Conservation (phyloP, 306 rosid species). For the Acacia acuminata region DNA sequence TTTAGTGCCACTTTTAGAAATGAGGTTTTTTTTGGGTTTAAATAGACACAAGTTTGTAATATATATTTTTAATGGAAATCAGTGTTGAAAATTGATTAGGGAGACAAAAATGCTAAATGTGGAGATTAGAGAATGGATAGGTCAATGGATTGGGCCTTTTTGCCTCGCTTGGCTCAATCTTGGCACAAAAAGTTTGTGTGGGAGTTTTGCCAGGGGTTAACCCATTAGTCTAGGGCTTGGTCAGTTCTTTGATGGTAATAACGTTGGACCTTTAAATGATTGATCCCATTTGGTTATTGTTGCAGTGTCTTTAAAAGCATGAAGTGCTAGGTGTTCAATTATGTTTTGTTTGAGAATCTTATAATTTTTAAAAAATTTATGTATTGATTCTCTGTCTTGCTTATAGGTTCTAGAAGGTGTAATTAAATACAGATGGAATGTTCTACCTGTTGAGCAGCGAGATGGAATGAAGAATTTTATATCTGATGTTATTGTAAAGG, state of each 20-base stretch:
- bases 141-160: neutral
- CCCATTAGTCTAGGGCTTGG: neutral
- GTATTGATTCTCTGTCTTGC: neutral
- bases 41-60: neutral
- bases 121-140: neutral
- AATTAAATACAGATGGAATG: conserved; percentile 98
- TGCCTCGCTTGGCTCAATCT: neutral
- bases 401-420: conserved; percentile 96
- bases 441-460: conserved; percentile 93
- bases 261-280: neutral
- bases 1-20: neutral
- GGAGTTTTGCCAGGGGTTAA: neutral
- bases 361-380: neutral
- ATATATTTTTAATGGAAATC: neutral
- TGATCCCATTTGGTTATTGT: neutral
- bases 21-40: neutral
- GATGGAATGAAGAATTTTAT: conserved; percentile 99
- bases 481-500: conserved; percentile 97
- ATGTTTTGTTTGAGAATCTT: neutral
- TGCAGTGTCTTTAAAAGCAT: conserved; percentile 17
- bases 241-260: neutral
- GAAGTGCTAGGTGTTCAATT: neutral
- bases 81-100: neutral
- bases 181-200: neutral
- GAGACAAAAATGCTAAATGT: neutral